Conservation (phyloP, 805 yeast species). For the Candida golubevii region DNA sequence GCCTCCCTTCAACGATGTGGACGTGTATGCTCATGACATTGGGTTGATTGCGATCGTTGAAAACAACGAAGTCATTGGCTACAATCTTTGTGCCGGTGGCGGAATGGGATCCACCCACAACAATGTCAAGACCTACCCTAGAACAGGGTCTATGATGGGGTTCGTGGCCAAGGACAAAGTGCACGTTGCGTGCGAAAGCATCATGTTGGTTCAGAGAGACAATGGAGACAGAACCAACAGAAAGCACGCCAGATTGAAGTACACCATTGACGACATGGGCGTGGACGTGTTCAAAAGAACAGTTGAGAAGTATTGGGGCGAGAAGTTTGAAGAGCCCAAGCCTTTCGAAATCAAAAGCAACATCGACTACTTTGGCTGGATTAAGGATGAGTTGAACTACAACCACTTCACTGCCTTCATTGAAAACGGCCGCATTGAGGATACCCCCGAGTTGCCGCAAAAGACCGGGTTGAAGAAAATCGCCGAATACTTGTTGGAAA, state of each 20-base stretch:
- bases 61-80: slow-evolving; percentile 64
- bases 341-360: slow-evolving; percentile 79
- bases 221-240: slow-evolving; percentile 92
- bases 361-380: slow-evolving; percentile 92
- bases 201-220: slow-evolving; percentile 93
- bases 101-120: slow-evolving; percentile 99
- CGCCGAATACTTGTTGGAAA: slow-evolving; percentile 61
- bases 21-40: slow-evolving; percentile 92
- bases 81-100: slow-evolving; percentile 90
- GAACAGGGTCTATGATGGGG: slow-evolving; percentile 88
- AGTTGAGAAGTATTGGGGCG: slow-evolving; percentile 82
- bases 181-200: slow-evolving; percentile 77
- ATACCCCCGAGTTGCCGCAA: slow-evolving; percentile 85
- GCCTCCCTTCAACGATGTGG: slow-evolving; percentile 96
- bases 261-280: slow-evolving; percentile 93
- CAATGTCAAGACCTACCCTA: slow-evolving; percentile 93
- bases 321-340: slow-evolving; percentile 63
- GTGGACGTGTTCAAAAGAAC: slow-evolving; percentile 72
- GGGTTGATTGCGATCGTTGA: slow-evolving; percentile 86
- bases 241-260: slow-evolving; percentile 96
- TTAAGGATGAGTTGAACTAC: slow-evolving; percentile 73
- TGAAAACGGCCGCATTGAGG: slow-evolving; percentile 95
- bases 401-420: slow-evolving; percentile 92
- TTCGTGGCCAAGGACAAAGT: slow-evolving; percentile 65
- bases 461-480: slow-evolving; percentile 79